A percentile compares a stretch with the other conserved stretches of the same genome.
Evolutionary conservation across 2,329 filamentous ascomycete species (phyloP).

Genomic region (Colletotrichum somersetense): DNA sequence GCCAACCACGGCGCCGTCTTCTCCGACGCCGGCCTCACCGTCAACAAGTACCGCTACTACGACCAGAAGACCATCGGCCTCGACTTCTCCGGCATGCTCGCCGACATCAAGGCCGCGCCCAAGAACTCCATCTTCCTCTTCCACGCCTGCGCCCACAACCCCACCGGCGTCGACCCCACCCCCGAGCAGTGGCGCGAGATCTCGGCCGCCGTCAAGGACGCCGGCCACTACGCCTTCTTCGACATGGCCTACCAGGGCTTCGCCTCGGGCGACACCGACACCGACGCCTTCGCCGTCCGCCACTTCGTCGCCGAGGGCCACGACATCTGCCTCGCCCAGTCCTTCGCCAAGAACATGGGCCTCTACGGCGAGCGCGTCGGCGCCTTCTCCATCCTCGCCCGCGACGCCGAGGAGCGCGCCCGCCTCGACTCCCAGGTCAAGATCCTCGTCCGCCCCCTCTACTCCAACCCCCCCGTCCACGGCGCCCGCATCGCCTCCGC

Average conservation of each 20-base stretch:
- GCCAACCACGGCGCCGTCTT: conserved; percentile 98
- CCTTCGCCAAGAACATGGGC: conserved; percentile 99
- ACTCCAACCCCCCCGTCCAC: conserved; percentile 98
- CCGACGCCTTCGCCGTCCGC: conserved; percentile 92
- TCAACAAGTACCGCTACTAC: conserved; percentile 98
- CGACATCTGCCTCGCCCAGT: conserved; percentile 88
- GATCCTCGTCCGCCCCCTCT: conserved; percentile 95
- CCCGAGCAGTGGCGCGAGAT: conserved; percentile 93
- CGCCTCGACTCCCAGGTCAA: conserved; percentile 98
- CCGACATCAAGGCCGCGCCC: conserved; percentile 90
- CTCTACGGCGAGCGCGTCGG: conserved; percentile 98
- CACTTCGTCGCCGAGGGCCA: conserved; percentile 95
- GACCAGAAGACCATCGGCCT: conserved; percentile 98
- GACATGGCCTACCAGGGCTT: conserved; percentile 99
- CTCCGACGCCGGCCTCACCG: conserved; percentile 89
- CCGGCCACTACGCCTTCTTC: conserved; percentile 95
- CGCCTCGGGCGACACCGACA: conserved; percentile 90
- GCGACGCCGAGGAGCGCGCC: conserved; percentile 90
- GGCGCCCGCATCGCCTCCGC: conserved; percentile 93
- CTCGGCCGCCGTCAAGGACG: conserved; percentile 85
- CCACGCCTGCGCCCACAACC: conserved; percentile 98
- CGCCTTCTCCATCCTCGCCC: conserved; percentile 92
- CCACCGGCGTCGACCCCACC: conserved; percentile 94
- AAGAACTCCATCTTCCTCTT: conserved; percentile 90
- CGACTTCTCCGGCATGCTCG: conserved; percentile 94